A percentile compares a stretch with the other conserved stretches of the same genome.
These are phyloP conservation scores for Rhododendron simsii DNA, from an alignment of 148 eudicot species.

Conservation along the genomic window DNA sequence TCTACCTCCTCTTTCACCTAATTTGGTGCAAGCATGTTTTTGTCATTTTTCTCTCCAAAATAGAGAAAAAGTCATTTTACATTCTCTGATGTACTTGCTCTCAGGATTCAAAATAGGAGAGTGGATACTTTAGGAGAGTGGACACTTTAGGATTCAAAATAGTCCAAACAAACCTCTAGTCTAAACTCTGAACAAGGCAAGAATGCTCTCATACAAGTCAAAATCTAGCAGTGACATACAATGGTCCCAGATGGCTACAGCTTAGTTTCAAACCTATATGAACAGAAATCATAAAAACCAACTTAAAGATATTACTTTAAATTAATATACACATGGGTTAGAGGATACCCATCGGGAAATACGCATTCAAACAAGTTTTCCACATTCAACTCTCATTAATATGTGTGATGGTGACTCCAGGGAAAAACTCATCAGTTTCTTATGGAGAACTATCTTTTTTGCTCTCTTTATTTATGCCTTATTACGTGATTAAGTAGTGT, in stretches of 20 bases:
- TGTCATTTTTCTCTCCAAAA: too few species aligned
- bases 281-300: background rate
- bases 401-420: background rate
- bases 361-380: background rate
- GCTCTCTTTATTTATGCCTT: background rate
- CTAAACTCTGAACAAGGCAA: background rate
- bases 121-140: background rate
- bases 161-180: background rate
- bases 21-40: too few species aligned
- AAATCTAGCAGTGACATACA: background rate
- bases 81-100: too few species aligned
- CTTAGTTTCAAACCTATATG: background rate
- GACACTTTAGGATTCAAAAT: too few species aligned
- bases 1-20: too few species aligned
- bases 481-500: background rate
- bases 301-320: background rate
- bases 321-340: too few species aligned
- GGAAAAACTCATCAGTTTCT: background rate
- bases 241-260: background rate
- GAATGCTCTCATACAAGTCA: background rate
- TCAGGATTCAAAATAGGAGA: too few species aligned
- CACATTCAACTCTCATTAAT: background rate
- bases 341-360: background rate
- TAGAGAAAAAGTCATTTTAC: too few species aligned
- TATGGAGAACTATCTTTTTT: background rate